A percentile compares a stretch with the other conserved stretches of the same genome.
phyloP scores from a whole-genome alignment of 345 rosid species.

The Balakata baccata region DNA sequence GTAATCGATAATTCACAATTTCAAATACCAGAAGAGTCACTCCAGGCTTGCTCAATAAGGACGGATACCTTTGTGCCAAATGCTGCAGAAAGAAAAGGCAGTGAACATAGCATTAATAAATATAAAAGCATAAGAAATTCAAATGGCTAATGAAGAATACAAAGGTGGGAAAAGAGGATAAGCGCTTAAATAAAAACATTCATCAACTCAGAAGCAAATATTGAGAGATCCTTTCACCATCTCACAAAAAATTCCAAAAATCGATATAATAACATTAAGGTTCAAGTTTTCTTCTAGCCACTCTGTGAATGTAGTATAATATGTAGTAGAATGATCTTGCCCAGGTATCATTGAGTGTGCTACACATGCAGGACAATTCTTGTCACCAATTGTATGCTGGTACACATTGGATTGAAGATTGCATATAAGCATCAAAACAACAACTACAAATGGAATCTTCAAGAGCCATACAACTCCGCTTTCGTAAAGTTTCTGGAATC shows the following conservation, averaged over 20 bases:
- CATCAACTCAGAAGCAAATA: neutral
- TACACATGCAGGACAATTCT: neutral
- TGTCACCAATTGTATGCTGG: neutral
- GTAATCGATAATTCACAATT: slow-evolving; percentile 85
- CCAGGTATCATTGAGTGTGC: neutral
- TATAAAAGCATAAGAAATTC: neutral
- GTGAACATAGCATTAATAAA: neutral
- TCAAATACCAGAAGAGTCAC: slow-evolving; percentile 90
- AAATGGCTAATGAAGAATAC: slow-evolving; percentile 8
- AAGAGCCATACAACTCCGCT: neutral
- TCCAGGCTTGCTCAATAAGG: slow-evolving; percentile 85
- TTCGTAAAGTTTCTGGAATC: neutral
- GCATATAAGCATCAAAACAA: neutral
- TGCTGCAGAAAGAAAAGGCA: slow-evolving; percentile 47
- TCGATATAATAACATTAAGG: neutral
- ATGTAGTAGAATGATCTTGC: neutral
- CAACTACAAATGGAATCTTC: neutral
- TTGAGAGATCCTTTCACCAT: neutral
- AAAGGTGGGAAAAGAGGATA: neutral
- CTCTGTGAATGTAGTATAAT: neutral
- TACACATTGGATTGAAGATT: neutral
- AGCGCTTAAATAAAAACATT: neutral
- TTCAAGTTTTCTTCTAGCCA: slow-evolving; percentile 14
- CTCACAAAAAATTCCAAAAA: neutral
- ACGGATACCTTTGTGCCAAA: slow-evolving; percentile 79